Evolutionary conservation across 1,139 yeast genomes (phyloP).

Genomic region (Arxiozyma telluris): DNA sequence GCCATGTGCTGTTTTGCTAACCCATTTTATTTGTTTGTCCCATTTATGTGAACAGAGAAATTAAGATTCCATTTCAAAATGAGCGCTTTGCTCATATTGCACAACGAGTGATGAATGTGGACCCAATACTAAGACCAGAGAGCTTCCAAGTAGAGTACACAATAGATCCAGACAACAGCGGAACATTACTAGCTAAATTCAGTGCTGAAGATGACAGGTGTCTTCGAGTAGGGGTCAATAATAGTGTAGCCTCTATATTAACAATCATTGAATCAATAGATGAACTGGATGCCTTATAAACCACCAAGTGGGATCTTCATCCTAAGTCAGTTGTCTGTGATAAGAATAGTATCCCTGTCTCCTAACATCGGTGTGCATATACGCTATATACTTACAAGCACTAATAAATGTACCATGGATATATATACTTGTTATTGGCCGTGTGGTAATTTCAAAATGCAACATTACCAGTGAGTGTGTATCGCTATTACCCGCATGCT

Average conservation of each 20-base stretch:
- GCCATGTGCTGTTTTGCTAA: no score
- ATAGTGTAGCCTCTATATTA: conserved; percentile 55
- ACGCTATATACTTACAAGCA: no score
- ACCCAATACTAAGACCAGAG: conserved; percentile 63
- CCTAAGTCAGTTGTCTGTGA: not conserved
- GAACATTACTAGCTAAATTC: conserved; percentile 37
- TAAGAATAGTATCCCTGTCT: not conserved
- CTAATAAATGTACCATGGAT: no score
- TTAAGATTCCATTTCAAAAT: conserved; percentile 56
- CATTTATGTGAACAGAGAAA: conserved; percentile 24
- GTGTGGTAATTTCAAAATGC: no score
- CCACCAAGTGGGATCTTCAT: not conserved
- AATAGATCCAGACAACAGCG: conserved; percentile 17
- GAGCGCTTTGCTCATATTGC: conserved; percentile 58
- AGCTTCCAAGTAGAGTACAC: conserved; percentile 43
- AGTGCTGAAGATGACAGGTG: conserved; percentile 54
- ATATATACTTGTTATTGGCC: no score
- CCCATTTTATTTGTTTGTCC: not conserved
- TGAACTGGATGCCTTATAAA: conserved; percentile 37
- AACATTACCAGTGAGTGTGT: no score
- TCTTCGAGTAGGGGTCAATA: conserved; percentile 62
- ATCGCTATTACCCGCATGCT: not conserved
- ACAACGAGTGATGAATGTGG: conserved; percentile 52
- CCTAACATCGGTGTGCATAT: not conserved
- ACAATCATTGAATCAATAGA: conserved; percentile 65